Percentiles rank a stretch among this genome's conserved stretches.
phyloP scores from a whole-genome alignment of 2,329 filamentous ascomycete species.

The Fusarium sp. region DNA sequence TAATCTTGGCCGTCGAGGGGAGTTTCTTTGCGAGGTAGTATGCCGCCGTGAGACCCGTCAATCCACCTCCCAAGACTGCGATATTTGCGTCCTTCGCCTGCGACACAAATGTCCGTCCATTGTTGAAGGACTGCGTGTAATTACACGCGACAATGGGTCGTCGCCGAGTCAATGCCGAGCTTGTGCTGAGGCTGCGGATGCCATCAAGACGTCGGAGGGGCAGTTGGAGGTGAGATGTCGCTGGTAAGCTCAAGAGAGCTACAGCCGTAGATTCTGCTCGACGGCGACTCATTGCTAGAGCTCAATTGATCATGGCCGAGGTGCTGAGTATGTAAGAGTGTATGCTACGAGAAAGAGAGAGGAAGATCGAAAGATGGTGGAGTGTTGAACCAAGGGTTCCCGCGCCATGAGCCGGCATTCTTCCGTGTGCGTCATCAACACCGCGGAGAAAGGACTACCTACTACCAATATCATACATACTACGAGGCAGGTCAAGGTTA shows the following conservation, averaged over 20 bases:
- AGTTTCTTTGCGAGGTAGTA: conserved; percentile 78
- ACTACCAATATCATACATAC: background rate
- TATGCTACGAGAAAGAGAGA: conserved; percentile 13
- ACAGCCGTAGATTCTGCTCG: conserved; percentile 41
- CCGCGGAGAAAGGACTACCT: background rate
- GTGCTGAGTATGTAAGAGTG: background rate
- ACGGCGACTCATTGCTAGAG: conserved; percentile 41
- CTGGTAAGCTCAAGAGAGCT: conserved; percentile 40
- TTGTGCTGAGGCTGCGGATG: conserved; percentile 24
- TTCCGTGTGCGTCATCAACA: conserved; percentile 31
- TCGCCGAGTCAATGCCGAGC: conserved; percentile 13
- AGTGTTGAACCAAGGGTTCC: conserved; percentile 11
- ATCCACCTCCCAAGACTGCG: conserved; percentile 81
- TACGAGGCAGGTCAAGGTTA: background rate
- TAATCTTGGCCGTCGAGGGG: conserved; percentile 73
- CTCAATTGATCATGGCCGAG: conserved; percentile 46
- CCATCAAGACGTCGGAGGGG: conserved; percentile 28
- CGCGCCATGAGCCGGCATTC: conserved; percentile 31
- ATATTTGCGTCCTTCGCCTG: conserved; percentile 50
- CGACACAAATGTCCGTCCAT: conserved; percentile 30
- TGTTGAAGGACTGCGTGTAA: background rate
- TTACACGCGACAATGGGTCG: conserved; percentile 13
- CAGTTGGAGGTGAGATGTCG: background rate
- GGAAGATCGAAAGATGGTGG: conserved; percentile 29
- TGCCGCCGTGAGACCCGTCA: conserved; percentile 82